Evolutionary conservation across 2,329 filamentous ascomycete species (phyloP), one percentile per base, ranked within the genome.

Genomic region (Nemania bipapillata): DNA sequence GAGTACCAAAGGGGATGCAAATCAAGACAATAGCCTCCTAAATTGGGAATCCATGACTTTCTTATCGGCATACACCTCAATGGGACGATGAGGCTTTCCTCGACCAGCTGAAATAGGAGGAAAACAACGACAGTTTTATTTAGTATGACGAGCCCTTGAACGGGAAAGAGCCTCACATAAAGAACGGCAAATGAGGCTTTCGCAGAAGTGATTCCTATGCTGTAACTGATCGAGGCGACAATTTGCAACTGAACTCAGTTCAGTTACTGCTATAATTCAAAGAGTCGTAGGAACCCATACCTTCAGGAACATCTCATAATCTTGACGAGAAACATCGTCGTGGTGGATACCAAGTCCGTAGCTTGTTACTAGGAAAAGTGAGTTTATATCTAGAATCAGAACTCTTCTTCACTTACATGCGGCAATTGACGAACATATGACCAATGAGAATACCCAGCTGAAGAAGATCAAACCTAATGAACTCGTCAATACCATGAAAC

Each of bases 161-260:
- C 71, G 0, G 77, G 74, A 17, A 78, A 75, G 49, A 80, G 76
- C 52, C 76, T 75, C 8, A 79, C 52, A 65, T 79, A 79, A 5
- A 80, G 68, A 1, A 78, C 68, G 1, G 78, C 77, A 28, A 80
- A 79, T 1, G 77, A 79, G 11, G 76, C 75, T 55, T 79, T 78
- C 15, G 77, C 78, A 3, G 75, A 61, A 5, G 72, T 63, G 4
- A 79, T 67, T 4, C 78, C 75, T 55, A 74, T 71, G 52, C 77
- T 80, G 42, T 77, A 80, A 0, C 73, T 74, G 9, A 72, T 47
- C 1, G 78, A 79, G 54, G 72, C 72, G 30, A 69, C 73, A 61
- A 64, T 66, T 72, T 70, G 63, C 4, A 69, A 42, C 72, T 73
- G 20, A 7, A 17, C 47, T 6, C 2, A 8, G 22, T 4, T 54